These are phyloP conservation scores for Aspergillus floridensis DNA, from an alignment of 2,329 filamentous ascomycete species.

Conservation along the genomic window DNA sequence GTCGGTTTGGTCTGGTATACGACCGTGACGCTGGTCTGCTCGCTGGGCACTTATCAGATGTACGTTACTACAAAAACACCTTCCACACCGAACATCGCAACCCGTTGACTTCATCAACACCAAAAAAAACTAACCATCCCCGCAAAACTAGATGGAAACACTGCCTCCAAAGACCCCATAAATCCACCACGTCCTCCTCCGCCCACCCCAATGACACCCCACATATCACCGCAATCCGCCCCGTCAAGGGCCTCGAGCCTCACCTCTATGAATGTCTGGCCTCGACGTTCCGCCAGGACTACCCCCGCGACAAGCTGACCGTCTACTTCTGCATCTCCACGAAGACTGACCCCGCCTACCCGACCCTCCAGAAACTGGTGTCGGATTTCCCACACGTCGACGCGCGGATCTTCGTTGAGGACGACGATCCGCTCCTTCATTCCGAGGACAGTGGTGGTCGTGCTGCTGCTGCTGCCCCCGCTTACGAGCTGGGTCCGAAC, in stretches of 20 bases:
- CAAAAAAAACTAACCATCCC: constrained; percentile 11
- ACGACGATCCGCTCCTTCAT: constrained; percentile 71
- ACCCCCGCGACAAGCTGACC: constrained; percentile 72
- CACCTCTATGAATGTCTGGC: constrained; percentile 89
- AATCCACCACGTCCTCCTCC: constrained; percentile 43
- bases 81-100: too few species aligned
- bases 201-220: constrained; percentile 59
- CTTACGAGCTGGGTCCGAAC: constrained; percentile 75
- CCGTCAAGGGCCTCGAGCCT: constrained; percentile 88
- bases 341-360: constrained; percentile 70
- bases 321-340: constrained; percentile 80
- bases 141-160: constrained; percentile 50
- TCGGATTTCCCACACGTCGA: constrained; percentile 70
- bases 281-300: constrained; percentile 77
- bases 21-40: constrained; percentile 55
- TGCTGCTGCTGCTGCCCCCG: constrained; percentile 31
- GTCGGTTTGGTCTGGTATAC: constrained; percentile 55
- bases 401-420: constrained; percentile 72
- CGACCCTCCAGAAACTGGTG: constrained; percentile 68
- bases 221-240: constrained; percentile 85
- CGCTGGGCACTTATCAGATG: constrained; percentile 60
- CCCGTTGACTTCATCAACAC: too few species aligned
- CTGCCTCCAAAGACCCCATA: constrained; percentile 48
- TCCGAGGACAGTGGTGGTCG: constrained; percentile 32
- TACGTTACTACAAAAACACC: constrained; percentile 28